A percentile compares a stretch with the other conserved stretches of the same genome.
Conservation (phyloP, 2,329 filamentous ascomycete genomes). For the Fusarium dlaminii region DNA sequence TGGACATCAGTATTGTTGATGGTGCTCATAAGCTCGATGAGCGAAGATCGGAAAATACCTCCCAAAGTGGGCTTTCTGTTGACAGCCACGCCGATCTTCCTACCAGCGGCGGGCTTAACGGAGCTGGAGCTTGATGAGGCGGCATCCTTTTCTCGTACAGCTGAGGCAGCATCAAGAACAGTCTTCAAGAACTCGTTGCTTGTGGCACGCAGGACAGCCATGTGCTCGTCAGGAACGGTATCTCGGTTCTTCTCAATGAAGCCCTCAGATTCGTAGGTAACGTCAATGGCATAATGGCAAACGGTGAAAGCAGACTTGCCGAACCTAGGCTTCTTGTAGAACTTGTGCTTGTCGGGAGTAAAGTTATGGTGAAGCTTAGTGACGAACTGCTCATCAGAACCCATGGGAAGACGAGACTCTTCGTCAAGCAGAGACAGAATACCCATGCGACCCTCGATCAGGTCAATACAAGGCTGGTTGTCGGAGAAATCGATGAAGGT, state of each 20-base stretch:
- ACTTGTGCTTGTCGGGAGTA: slow-evolving; percentile 87
- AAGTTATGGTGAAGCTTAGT: slow-evolving; percentile 97
- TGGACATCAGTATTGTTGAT: slow-evolving; percentile 99
- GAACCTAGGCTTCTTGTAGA: slow-evolving; percentile 98
- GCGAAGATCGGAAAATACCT: slow-evolving; percentile 97
- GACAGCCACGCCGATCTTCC: slow-evolving; percentile 89
- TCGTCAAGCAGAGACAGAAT: slow-evolving; percentile 93
- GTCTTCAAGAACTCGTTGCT: slow-evolving; percentile 85
- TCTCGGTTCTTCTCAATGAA: slow-evolving; percentile 99
- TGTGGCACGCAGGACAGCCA: slow-evolving; percentile 88
- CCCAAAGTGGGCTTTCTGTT: slow-evolving; percentile 97
- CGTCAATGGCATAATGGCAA: slow-evolving; percentile 97
- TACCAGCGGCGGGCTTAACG: slow-evolving; percentile 82
- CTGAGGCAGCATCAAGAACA: slow-evolving; percentile 85
- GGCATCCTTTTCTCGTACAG: slow-evolving; percentile 88
- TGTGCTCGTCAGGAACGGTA: slow-evolving; percentile 97
- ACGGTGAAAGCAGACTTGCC: slow-evolving; percentile 98
- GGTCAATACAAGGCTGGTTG: slow-evolving; percentile 97
- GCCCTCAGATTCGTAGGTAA: slow-evolving; percentile 98
- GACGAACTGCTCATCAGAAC: slow-evolving; percentile 95
- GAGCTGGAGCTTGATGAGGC: slow-evolving; percentile 71
- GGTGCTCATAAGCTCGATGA: slow-evolving; percentile 97
- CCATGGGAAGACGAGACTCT: slow-evolving; percentile 96
- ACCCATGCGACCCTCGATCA: slow-evolving; percentile 97
- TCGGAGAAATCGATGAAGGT: slow-evolving; percentile 99